A percentile compares a stretch with the other conserved stretches of the same genome.
Conservation (phyloP, 2,329 filamentous ascomycete genomes). For the Verticillium zaregamsianum region DNA sequence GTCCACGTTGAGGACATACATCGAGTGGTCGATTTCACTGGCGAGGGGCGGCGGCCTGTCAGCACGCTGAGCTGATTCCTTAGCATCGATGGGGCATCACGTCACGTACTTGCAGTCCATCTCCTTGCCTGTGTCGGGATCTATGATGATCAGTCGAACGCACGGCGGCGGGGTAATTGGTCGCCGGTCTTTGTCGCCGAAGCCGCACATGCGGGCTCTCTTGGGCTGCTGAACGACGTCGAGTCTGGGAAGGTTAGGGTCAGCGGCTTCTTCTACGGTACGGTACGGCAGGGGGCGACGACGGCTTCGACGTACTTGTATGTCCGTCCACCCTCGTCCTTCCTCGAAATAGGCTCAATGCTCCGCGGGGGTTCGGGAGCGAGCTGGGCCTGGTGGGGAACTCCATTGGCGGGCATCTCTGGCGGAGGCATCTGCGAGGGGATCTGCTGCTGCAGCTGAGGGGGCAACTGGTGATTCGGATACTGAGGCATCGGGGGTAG, state of each 20-base stretch:
- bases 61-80: not conserved
- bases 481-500: constrained; percentile 12
- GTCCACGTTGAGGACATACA: constrained; percentile 60
- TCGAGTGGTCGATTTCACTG: constrained; percentile 55
- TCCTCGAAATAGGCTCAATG: constrained; percentile 1
- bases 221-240: constrained; percentile 86
- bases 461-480: constrained; percentile 1
- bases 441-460: not conserved
- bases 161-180: constrained; percentile 96
- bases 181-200: constrained; percentile 96
- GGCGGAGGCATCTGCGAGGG: constrained; percentile 6
- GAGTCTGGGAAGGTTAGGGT: constrained; percentile 42
- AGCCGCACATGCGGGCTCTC: constrained; percentile 96
- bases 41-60: constrained; percentile 17
- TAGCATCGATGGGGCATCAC: not conserved
- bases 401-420: constrained; percentile 8
- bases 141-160: constrained; percentile 75
- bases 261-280: too few species aligned
- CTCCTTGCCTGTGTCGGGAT: constrained; percentile 71
- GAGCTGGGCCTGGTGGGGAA: constrained; percentile 4
- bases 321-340: not conserved
- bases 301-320: constrained; percentile 1
- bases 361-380: constrained; percentile 1
- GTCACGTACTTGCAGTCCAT: constrained; percentile 72
- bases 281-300: too few species aligned